phyloP scores from a whole-genome alignment of 1,284 basidiomycete species.

The Neotropicomus parvogracilis region DNA sequence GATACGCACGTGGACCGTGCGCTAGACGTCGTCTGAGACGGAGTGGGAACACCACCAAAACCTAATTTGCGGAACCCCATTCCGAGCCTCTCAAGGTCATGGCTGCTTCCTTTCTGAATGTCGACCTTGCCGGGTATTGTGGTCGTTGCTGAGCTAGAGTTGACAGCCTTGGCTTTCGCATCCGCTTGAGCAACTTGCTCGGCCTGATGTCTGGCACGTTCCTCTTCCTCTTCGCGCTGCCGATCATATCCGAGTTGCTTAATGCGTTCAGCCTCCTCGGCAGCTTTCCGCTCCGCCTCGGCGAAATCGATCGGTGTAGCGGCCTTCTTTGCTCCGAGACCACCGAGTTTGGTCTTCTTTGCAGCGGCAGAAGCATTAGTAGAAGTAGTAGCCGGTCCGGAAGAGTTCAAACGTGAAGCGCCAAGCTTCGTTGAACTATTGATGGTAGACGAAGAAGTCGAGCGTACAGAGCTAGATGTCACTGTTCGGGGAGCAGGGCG shows the following conservation, averaged over 20 bases:
- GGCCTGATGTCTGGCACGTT: conserved; percentile 55
- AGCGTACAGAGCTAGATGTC: conserved; percentile 57
- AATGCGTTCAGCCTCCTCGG: conserved; percentile 86
- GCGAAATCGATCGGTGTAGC: conserved; percentile 82
- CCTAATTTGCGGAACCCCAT: conserved; percentile 86
- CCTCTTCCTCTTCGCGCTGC: conserved; percentile 70
- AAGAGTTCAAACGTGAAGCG: conserved; percentile 54
- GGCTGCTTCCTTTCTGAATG: conserved; percentile 29
- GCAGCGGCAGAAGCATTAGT: conserved; percentile 37
- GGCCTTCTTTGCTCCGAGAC: conserved; percentile 83
- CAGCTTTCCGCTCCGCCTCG: conserved; percentile 83
- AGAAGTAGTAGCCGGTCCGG: conserved; percentile 36
- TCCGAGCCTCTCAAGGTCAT: conserved; percentile 61
- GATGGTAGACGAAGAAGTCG: conserved; percentile 39
- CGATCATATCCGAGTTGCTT: conserved; percentile 88
- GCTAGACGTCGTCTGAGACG: conserved; percentile 44
- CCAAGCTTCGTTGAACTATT: conserved; percentile 44
- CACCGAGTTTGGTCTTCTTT: conserved; percentile 74
- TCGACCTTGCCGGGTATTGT: conserved; percentile 32
- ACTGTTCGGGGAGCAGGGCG: conserved; percentile 52
- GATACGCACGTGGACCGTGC: conserved; percentile 46
- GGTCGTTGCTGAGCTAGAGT: conserved; percentile 22
- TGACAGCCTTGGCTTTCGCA: conserved; percentile 37
- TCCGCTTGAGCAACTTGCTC: conserved; percentile 44
- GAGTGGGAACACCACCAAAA: conserved; percentile 76